Percentiles rank a stretch among this genome's conserved stretches.
These are phyloP conservation scores for Neospermospora avenae DNA, from an alignment of 2,329 filamentous ascomycete species.

Conservation along the genomic window DNA sequence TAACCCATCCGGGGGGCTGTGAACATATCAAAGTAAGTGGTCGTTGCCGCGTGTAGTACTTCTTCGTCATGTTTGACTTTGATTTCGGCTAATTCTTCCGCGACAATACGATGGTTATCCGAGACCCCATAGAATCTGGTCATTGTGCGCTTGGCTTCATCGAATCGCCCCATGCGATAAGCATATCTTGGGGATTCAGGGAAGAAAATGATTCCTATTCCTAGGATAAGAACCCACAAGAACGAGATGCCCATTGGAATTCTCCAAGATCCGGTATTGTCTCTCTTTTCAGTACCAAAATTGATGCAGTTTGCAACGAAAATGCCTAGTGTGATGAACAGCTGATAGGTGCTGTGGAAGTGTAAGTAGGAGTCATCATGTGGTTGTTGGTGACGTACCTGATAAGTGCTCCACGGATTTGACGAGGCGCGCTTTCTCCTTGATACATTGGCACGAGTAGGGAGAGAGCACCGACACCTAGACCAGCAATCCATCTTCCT, in stretches of 20 bases:
- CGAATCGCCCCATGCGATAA: slow-evolving; percentile 45
- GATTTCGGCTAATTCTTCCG: slow-evolving; percentile 39
- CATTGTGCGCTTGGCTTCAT: slow-evolving; percentile 46
- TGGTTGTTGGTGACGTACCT: slow-evolving; percentile 10
- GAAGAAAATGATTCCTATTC: slow-evolving; percentile 48
- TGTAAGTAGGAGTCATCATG: slow-evolving; percentile 21
- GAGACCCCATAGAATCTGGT: slow-evolving; percentile 50
- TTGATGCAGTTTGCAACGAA: slow-evolving; percentile 53
- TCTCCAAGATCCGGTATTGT: slow-evolving; percentile 51
- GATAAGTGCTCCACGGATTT: slow-evolving; percentile 61
- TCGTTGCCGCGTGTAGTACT: slow-evolving; percentile 49
- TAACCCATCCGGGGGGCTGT: slow-evolving; percentile 57
- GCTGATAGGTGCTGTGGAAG: slow-evolving; percentile 56
- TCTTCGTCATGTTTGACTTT: slow-evolving; percentile 68
- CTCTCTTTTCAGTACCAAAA: slow-evolving; percentile 41
- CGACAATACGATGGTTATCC: slow-evolving; percentile 43
- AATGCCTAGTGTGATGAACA: slow-evolving; percentile 69
- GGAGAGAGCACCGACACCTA: slow-evolving; percentile 63
- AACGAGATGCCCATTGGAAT: slow-evolving; percentile 56
- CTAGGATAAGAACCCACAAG: slow-evolving; percentile 48
- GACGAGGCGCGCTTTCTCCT: slow-evolving; percentile 56
- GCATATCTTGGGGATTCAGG: slow-evolving; percentile 57
- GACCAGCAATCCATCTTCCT: slow-evolving; percentile 62
- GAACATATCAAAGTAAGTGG: slow-evolving; percentile 58
- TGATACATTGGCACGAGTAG: slow-evolving; percentile 65